Evolutionary conservation across 1,284 basidiomycete genomes (phyloP).

Genomic region (Apiotrichum domesticum): DNA sequence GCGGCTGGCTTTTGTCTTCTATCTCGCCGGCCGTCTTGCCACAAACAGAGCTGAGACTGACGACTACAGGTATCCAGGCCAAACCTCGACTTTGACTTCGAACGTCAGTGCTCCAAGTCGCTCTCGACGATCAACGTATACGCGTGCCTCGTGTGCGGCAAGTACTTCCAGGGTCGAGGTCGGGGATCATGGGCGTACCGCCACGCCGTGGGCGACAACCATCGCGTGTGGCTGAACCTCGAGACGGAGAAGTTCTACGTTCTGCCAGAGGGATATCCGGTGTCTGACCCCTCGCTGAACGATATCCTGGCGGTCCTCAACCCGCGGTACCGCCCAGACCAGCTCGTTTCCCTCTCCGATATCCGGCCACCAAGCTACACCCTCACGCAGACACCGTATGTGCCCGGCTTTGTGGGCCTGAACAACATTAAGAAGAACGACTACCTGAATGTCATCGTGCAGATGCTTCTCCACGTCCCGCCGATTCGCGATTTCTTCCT

Average conservation of each 20-base stretch:
- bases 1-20: too few species aligned
- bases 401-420: slow-evolving; percentile 89
- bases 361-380: slow-evolving; percentile 68
- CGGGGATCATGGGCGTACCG: slow-evolving; percentile 89
- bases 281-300: slow-evolving; percentile 88
- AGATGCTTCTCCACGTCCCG: slow-evolving; percentile 82
- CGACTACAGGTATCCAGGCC: slow-evolving; percentile 68
- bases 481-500: slow-evolving; percentile 84
- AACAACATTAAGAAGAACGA: slow-evolving; percentile 98
- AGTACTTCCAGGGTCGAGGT: slow-evolving; percentile 97
- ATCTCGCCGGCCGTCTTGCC: too few species aligned
- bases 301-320: slow-evolving; percentile 88
- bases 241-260: slow-evolving; percentile 94
- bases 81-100: slow-evolving; percentile 96
- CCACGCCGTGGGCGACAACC: slow-evolving; percentile 95
- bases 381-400: slow-evolving; percentile 70
- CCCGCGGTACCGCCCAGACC: slow-evolving; percentile 62
- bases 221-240: slow-evolving; percentile 96
- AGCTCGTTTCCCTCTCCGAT: slow-evolving; percentile 53
- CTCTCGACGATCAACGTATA: slow-evolving; percentile 96
- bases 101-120: slow-evolving; percentile 95
- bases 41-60: background rate
- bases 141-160: slow-evolving; percentile 94
- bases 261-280: slow-evolving; percentile 93
- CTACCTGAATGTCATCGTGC: slow-evolving; percentile 95